Evolutionary conservation across 129 eudicot genomes (phyloP), one percentile per base, ranked within the genome.

Genomic region (Flaveria ramosissima): DNA sequence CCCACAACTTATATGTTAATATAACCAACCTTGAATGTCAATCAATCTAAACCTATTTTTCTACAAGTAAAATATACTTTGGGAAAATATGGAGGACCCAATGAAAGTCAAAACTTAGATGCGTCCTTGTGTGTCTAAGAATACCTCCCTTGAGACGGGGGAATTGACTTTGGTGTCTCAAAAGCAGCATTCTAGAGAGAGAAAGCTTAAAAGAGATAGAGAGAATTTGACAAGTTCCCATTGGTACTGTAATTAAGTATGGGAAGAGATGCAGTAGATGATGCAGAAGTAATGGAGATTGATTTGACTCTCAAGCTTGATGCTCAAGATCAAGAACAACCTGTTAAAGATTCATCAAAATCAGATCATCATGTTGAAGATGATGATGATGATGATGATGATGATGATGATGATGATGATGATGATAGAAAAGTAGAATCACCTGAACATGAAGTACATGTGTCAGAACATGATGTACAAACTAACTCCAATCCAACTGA

Each of bases 91-190:
- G 76, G 56, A 71, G 77, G 83, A 83, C 69, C 66, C 62, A 77
- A 55, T 64, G 76, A 85, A 90, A 90, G 96, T 90, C 96, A 90
- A 90, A 86, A 78, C 88, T 76, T 73, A 83, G 89, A 85, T 83
- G 92, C 92, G 85, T 75, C 83, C 84, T 89, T 84, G 81, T 80
- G 71, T 84, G 84, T 77, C 84, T 78, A 84, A 82, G 78, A 80
- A 70, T 68, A 80, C 51, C 83, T 74, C 77, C 83, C 77, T 89
- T 78, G 81, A 81, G 83, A 80, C 83, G 86, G 84, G 83, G 82
- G 79, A 77, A 86, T 92, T 92, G 97, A 92, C 97, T 89, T 89
- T 62, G 84, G 96, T 84, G 89, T 86, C 95, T 85, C 82, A 83
- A 88, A 78, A 86, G 88, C 83, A 78, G 75, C 85, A 61, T 68